Evolutionary conservation across 495 filamentous ascomycete species (phyloP).

Genomic region (Daldinia childiae): DNA sequence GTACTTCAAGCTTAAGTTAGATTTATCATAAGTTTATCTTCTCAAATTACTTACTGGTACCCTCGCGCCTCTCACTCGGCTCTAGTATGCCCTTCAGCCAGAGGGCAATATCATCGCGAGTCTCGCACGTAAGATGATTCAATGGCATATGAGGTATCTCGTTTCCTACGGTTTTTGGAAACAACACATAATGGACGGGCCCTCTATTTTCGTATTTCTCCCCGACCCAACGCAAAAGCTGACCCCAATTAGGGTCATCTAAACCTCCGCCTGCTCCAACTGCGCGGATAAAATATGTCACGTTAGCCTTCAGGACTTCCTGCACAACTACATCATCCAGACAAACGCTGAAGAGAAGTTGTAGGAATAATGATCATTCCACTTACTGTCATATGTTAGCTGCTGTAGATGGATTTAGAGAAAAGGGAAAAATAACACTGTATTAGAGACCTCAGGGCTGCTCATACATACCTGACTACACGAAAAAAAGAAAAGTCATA

Average conservation of each 20-base stretch:
- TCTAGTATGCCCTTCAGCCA: not conserved
- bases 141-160: not conserved
- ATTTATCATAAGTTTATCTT: not conserved
- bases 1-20: not conserved
- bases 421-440: not conserved
- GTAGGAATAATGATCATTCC: not conserved
- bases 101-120: not conserved
- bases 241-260: constrained; percentile 2
- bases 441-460: not conserved
- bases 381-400: not conserved
- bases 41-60: not conserved
- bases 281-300: not conserved
- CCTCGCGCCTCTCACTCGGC: not conserved
- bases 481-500: not conserved
- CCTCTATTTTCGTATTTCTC: not conserved
- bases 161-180: not conserved
- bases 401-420: not conserved
- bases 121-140: not conserved
- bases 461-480: not conserved
- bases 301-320: not conserved
- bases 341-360: not conserved
- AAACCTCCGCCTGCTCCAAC: constrained; percentile 4
- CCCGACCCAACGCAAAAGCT: constrained; percentile 9
- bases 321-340: not conserved
- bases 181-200: not conserved